These are phyloP conservation scores for Cladosporium sp. DNA, from an alignment of 2,329 filamentous ascomycete species.

Conservation along the genomic window DNA sequence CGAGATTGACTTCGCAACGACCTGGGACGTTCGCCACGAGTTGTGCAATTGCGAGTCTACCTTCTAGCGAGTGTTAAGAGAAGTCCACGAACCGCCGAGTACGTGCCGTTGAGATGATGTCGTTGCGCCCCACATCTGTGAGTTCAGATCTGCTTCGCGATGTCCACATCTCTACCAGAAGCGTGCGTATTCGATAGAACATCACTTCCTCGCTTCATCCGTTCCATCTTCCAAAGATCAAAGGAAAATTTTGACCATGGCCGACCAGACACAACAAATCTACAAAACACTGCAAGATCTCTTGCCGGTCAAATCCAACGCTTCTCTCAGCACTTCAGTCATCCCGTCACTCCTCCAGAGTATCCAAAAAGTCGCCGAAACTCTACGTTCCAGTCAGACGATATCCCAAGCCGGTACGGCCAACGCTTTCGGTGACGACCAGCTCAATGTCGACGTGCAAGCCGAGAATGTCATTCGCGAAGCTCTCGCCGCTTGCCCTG, in stretches of 20 bases:
- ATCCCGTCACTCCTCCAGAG: conserved; percentile 51
- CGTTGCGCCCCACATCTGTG: background rate
- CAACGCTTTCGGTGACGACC: conserved; percentile 61
- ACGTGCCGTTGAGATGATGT: conserved; percentile 7
- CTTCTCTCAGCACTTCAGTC: conserved; percentile 39
- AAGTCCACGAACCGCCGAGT: background rate
- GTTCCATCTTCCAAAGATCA: background rate
- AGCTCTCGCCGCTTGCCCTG: conserved; percentile 46
- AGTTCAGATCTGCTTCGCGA: background rate
- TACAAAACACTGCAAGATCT: conserved; percentile 1
- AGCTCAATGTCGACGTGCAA: conserved; percentile 59
- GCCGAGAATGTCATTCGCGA: conserved; percentile 53
- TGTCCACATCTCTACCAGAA: background rate
- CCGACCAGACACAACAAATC: conserved; percentile 5
- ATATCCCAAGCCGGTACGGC: conserved; percentile 52
- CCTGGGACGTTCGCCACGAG: background rate
- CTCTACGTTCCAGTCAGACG: conserved; percentile 48
- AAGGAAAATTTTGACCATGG: background rate
- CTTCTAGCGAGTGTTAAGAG: background rate
- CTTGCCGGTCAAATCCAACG: conserved; percentile 2
- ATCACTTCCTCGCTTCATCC: background rate
- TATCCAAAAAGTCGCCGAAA: conserved; percentile 48
- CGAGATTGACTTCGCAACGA: background rate
- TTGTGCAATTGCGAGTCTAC: background rate
- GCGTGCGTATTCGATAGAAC: background rate